These are phyloP conservation scores for Ascoidea rubescens DNA, from an alignment of 805 yeast species.

Conservation along the genomic window DNA sequence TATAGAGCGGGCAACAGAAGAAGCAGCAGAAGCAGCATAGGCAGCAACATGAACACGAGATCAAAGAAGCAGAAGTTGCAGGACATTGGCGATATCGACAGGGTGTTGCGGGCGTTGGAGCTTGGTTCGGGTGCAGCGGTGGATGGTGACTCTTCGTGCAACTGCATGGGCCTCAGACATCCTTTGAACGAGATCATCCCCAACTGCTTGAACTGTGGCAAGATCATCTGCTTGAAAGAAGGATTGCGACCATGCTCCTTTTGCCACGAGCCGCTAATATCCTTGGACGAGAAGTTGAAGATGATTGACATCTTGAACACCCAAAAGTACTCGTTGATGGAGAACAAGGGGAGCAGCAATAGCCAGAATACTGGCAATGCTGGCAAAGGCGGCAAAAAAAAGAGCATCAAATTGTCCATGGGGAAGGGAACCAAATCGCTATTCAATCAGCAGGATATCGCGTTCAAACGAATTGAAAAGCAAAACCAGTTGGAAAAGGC, in stretches of 20 bases:
- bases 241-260: constrained; percentile 83
- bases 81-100: constrained; percentile 9
- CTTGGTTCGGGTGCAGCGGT: no score
- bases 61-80: constrained; percentile 1
- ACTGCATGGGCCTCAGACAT: constrained; percentile 80
- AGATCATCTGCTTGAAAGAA: constrained; percentile 79
- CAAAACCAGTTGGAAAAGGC: constrained; percentile 45
- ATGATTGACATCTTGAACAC: constrained; percentile 36
- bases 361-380: constrained; percentile 42
- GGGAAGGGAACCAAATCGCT: constrained; percentile 12
- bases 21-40: no score
- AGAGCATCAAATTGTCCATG: constrained; percentile 23
- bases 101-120: constrained; percentile 4
- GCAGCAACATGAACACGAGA: no score
- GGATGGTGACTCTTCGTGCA: constrained; percentile 26
- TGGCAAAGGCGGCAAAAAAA: constrained; percentile 39
- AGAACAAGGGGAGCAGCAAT: constrained; percentile 21
- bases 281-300: constrained; percentile 43
- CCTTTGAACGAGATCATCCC: constrained; percentile 86
- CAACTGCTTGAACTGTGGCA: constrained; percentile 88
- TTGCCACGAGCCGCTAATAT: constrained; percentile 60
- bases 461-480: background rate
- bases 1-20: no score
- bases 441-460: background rate
- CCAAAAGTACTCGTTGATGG: constrained; percentile 35